These are phyloP conservation scores for Suhomyces xylopsoci DNA, from an alignment of 805 yeast genomes.

Conservation along the genomic window DNA sequence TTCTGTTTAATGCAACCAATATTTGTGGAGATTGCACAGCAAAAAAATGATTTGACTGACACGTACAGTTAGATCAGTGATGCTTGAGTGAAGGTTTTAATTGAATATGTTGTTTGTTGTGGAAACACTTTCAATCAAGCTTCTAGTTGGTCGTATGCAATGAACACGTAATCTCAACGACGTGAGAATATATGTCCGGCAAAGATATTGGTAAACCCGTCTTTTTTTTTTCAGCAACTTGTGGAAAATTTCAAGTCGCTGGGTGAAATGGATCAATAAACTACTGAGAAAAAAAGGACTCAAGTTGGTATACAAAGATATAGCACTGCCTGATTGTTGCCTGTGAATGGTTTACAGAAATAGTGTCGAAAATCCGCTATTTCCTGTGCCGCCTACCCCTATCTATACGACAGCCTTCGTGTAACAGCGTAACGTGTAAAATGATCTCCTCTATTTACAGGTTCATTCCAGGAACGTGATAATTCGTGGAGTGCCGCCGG, in stretches of 20 bases:
- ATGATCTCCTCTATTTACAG: constrained; percentile 2
- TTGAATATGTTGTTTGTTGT: not conserved
- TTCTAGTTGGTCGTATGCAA: not conserved
- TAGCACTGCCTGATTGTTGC: not conserved
- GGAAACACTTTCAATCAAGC: not conserved
- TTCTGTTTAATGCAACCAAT: not conserved
- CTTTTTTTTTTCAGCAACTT: not conserved
- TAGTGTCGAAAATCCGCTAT: not conserved
- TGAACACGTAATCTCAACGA: not conserved
- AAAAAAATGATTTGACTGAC: not conserved
- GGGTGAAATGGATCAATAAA: not conserved
- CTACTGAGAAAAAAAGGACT: not conserved
- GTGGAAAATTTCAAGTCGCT: not conserved
- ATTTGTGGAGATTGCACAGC: not conserved
- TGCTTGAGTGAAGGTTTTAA: not conserved
- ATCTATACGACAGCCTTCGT: not conserved
- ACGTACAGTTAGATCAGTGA: not conserved
- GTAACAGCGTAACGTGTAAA: constrained; percentile 2
- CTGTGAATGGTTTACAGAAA: not conserved
- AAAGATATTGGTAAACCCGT: not conserved
- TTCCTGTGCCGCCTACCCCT: not conserved
- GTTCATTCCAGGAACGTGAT: not conserved
- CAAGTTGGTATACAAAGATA: not conserved
- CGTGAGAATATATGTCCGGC: not conserved
- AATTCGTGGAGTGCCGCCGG: not conserved